A percentile compares a stretch with the other conserved stretches of the same genome.
Evolutionary conservation across 768 basidiomycete genomes (phyloP).

Genomic region (Boletus rex-veris): DNA sequence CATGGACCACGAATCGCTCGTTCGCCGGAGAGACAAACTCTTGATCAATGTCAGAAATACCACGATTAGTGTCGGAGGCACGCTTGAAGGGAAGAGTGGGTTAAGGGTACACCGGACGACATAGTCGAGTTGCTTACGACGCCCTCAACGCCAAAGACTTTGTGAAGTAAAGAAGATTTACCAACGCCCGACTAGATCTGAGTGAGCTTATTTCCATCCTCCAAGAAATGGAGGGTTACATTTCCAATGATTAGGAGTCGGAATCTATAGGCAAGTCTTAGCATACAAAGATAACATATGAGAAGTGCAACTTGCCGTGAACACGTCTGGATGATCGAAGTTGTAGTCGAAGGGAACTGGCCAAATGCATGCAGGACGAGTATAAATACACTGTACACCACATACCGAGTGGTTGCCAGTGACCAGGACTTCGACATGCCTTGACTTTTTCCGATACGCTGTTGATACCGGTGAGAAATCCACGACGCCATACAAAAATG

Average conservation of each 20-base stretch:
- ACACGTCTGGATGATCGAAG: constrained; percentile 8
- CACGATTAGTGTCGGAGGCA: constrained; percentile 1
- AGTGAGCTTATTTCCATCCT: not conserved
- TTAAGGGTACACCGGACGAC: not conserved
- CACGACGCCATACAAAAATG: not conserved
- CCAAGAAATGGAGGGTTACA: not conserved
- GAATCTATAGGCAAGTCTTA: constrained; percentile 2
- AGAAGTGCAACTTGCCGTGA: not conserved
- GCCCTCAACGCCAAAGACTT: constrained; percentile 9
- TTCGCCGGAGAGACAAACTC: constrained; percentile 16
- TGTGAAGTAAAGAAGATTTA: constrained; percentile 11
- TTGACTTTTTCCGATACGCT: constrained; percentile 10
- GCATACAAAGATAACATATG: too few relatives aligned
- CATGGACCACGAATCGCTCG: constrained; percentile 7
- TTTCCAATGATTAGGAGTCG: constrained; percentile 17
- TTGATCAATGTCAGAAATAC: constrained; percentile 6
- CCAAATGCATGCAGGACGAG: not conserved
- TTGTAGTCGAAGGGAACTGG: constrained; percentile 9
- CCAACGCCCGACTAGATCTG: constrained; percentile 13
- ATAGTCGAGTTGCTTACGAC: constrained; percentile 6
- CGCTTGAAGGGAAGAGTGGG: not conserved
- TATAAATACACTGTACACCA: not conserved
- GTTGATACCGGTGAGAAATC: not conserved
- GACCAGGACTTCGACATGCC: constrained; percentile 8
- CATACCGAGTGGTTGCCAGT: constrained; percentile 1